A percentile compares a stretch with the other conserved stretches of the same genome.
Conservation (phyloP, 2,329 filamentous ascomycete genomes). For the Exophiala sp. region DNA sequence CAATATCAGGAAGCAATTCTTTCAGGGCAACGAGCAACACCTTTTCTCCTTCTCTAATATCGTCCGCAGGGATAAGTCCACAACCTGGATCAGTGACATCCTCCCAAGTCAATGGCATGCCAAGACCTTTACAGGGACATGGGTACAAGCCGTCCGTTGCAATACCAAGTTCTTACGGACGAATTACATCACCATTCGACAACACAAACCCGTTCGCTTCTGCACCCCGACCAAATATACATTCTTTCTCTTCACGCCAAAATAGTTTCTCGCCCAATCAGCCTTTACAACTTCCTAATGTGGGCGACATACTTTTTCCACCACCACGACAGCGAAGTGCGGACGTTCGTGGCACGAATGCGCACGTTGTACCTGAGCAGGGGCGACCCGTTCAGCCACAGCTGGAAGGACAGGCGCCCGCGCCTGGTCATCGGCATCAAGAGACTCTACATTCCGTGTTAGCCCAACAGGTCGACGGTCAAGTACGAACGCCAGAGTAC, state of each 20-base stretch:
- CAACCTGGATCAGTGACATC: conserved; percentile 65
- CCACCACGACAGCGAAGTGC: conserved; percentile 45
- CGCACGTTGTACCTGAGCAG: conserved; percentile 4
- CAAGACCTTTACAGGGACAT: conserved; percentile 57
- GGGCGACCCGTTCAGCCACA: conserved; percentile 3
- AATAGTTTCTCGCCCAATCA: conserved; percentile 58
- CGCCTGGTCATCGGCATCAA: conserved; percentile 46
- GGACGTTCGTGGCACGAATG: conserved; percentile 5
- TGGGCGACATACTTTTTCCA: conserved; percentile 57
- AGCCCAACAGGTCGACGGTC: conserved; percentile 13
- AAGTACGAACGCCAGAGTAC: conserved; percentile 17
- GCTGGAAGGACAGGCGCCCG: conserved; percentile 7
- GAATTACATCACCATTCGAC: conserved; percentile 65
- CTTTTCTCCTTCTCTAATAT: conserved; percentile 59
- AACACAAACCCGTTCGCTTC: conserved; percentile 58
- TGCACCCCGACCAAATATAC: conserved; percentile 16
- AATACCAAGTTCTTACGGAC: conserved; percentile 56
- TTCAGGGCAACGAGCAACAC: conserved; percentile 57
- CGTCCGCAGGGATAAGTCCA: conserved; percentile 62
- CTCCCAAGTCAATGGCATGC: conserved; percentile 61
- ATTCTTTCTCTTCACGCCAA: conserved; percentile 31
- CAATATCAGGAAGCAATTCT: conserved; percentile 71
- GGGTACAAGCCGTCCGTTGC: conserved; percentile 72
- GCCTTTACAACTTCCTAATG: conserved; percentile 41
- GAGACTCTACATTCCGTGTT: conserved; percentile 27